Base-by-base conservation (phyloP, 805 yeast genomes). In the Priceomyces medius region DNA sequence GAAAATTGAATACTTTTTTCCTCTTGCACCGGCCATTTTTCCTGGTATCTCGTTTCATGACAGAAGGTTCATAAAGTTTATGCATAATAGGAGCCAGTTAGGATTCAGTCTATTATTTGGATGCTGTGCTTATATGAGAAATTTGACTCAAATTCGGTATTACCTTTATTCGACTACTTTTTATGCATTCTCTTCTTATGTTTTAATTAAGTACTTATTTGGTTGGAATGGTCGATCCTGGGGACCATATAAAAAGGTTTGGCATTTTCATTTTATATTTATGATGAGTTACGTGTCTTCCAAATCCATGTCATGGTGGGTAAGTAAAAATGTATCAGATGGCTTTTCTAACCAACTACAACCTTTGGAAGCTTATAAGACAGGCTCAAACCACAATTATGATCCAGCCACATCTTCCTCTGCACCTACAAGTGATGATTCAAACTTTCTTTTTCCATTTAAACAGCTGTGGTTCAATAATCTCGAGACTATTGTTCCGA, bases 221-320 rank as follows among this genome's bases (percentile, higher is more conserved):
- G 87, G 84, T 41, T 93, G 98, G 98, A 79, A 76, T 55, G 95
- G 88, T 53, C 59, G 60, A 10, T 68, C 85, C 20, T 93, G 97
- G 66, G 64, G 65, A 35, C 42, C 53, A 84, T 85, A 89, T 56
- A 68, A 64, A 19, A 64, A 73, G 20, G 64, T 88, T 18, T 72
- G 91, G 52, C 77, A 79, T 46, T 72, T 90, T 24, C 88, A 87
- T 62, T 89, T 91, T 48, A 63, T 90, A 4, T 90, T 88, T 58
- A 84, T 95, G 2, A 96, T 96, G 0, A 87, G 85, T 4, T 85
- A 79, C 58, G 84, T 90, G 12, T 83, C 95, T 19, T 74, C 88
- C 1, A 79, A 81, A 48, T 68, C 87, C 43, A 89, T 91, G 96
- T 74, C 79, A 35, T 93, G 98, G 97, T 91, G 98, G 98, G 67